A percentile compares a stretch with the other conserved stretches of the same genome.
Evolutionary conservation across 805 yeast genomes (phyloP).

Genomic region (Saturnispora bothae): DNA sequence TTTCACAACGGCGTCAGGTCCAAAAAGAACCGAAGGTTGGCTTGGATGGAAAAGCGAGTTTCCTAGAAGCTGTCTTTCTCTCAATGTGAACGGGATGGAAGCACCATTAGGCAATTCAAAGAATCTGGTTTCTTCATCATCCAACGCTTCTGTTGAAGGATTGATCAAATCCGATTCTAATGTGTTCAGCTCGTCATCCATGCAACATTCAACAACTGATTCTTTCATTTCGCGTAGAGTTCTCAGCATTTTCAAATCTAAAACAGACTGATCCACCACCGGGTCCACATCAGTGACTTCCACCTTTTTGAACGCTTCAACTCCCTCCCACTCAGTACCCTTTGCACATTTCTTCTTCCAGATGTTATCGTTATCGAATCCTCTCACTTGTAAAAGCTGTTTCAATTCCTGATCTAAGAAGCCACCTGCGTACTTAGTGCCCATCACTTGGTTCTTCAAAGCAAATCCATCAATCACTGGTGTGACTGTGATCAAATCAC

Average conservation of each 20-base stretch:
- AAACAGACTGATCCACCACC: constrained; percentile 37
- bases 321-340: constrained; percentile 23
- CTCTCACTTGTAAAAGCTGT: constrained; percentile 28
- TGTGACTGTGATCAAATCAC: constrained; percentile 63
- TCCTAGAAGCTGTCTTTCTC: constrained; percentile 52
- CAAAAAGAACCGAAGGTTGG: too few relatives aligned
- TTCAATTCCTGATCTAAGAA: constrained; percentile 47
- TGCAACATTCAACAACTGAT: constrained; percentile 41
- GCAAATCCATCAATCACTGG: constrained; percentile 81
- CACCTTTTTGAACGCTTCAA: constrained; percentile 26
- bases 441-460: constrained; percentile 54
- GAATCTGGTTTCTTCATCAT: constrained; percentile 30
- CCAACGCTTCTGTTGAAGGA: constrained; percentile 6
- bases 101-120: constrained; percentile 77
- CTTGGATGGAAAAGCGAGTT: constrained; percentile 67
- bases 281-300: background rate
- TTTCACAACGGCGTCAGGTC: constrained; percentile 16
- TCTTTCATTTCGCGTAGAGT: constrained; percentile 70
- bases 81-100: constrained; percentile 41
- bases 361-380: constrained; percentile 31
- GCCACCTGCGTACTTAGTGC: constrained; percentile 66
- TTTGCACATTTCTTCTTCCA: constrained; percentile 42
- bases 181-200: constrained; percentile 21
- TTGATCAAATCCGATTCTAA: constrained; percentile 11
- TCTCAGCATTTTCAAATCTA: constrained; percentile 43